phyloP scores from a whole-genome alignment of 1,284 basidiomycete species.

The Puccinia coronata region DNA sequence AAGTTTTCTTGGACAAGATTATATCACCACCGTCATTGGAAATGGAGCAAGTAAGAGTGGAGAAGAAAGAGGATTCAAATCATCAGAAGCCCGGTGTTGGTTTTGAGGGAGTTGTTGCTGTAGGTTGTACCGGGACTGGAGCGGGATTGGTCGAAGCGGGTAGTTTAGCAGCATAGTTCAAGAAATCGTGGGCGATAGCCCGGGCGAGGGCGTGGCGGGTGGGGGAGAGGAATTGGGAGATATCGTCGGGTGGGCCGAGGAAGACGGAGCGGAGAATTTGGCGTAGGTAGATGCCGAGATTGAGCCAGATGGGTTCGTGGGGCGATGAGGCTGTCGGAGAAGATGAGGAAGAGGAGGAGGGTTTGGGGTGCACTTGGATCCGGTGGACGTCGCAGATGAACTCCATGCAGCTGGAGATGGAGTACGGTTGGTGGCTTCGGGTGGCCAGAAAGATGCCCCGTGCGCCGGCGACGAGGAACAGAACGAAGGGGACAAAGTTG shows the following conservation, averaged over 20 bases:
- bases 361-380: background rate
- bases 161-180: background rate
- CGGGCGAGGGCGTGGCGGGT: constrained; percentile 8
- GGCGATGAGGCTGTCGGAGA: too few relatives aligned
- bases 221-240: background rate
- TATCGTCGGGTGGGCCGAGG: background rate
- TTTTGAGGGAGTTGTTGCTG: too few relatives aligned
- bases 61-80: too few relatives aligned
- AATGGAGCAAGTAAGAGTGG: too few relatives aligned
- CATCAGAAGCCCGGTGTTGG: too few relatives aligned
- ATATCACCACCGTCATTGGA: too few relatives aligned
- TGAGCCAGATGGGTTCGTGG: background rate
- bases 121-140: too few relatives aligned
- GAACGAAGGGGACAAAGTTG: background rate
- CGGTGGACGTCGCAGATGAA: background rate
- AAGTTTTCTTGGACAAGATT: too few relatives aligned
- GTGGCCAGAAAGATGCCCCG: background rate
- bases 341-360: background rate
- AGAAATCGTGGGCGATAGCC: constrained; percentile 8
- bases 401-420: constrained; percentile 2
- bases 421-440: background rate
- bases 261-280: background rate
- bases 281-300: background rate
- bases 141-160: too few relatives aligned
- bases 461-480: background rate